Conservation (phyloP, 2,329 filamentous ascomycete genomes). For the Colletotrichum sp. region DNA sequence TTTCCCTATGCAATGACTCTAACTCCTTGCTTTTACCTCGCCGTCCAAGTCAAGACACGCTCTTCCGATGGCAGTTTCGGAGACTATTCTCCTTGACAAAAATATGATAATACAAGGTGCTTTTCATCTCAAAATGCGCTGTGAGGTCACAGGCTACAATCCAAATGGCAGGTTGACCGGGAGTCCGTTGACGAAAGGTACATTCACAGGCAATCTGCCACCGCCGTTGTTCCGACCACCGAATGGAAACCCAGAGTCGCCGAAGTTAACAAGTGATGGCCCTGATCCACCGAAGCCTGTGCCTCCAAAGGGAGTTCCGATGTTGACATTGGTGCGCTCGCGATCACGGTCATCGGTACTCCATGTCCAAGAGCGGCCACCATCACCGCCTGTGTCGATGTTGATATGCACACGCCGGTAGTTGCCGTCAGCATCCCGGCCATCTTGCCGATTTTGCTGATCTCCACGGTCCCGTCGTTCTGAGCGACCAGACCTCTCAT, state of each 20-base stretch:
- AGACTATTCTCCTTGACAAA: neutral
- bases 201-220: conserved; percentile 2
- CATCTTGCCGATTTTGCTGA: neutral
- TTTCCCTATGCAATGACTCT: neutral
- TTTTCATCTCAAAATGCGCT: neutral
- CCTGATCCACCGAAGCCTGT: neutral
- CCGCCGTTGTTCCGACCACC: neutral
- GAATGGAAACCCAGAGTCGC: neutral
- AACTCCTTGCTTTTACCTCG: neutral
- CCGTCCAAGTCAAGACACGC: neutral
- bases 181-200: neutral
- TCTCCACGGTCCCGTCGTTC: neutral
- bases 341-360: neutral
- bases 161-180: conserved; percentile 12
- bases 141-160: neutral
- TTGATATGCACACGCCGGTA: conserved; percentile 2
- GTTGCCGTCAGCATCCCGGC: neutral
- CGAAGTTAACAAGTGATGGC: neutral
- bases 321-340: neutral
- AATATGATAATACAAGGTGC: neutral
- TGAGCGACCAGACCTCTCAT: neutral
- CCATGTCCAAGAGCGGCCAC: conserved; percentile 2
- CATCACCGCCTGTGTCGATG: conserved; percentile 8
- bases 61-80: neutral
- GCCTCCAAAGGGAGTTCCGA: conserved; percentile 4